Percentiles rank a stretch among this genome's conserved stretches.
Evolutionary conservation across 495 filamentous ascomycete species (phyloP).

Genomic region (Penicillium parvum): DNA sequence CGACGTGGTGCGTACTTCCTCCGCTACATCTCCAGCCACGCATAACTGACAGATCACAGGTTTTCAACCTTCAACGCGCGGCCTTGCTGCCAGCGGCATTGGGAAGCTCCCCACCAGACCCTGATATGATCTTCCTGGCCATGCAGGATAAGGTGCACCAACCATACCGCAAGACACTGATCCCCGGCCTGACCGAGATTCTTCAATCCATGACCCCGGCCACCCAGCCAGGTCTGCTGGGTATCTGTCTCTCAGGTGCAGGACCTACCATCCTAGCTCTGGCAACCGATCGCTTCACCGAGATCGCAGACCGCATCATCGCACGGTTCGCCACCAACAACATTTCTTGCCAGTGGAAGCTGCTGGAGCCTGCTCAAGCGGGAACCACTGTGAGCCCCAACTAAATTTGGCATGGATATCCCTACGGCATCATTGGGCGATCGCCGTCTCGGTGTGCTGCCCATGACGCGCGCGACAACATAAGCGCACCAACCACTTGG

Average conservation of each 20-base stretch:
- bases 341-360: conserved; percentile 79
- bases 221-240: conserved; percentile 80
- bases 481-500: conserved; percentile 1
- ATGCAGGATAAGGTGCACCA: conserved; percentile 99
- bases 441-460: too few relatives aligned
- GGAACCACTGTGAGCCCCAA: conserved; percentile 60
- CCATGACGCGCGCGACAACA: conserved; percentile 1
- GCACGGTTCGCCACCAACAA: conserved; percentile 57
- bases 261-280: conserved; percentile 92
- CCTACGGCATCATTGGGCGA: not conserved
- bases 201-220: conserved; percentile 79
- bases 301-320: conserved; percentile 76
- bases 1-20: conserved; percentile 67
- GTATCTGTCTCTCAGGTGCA: conserved; percentile 89
- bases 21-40: not conserved
- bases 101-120: conserved; percentile 82
- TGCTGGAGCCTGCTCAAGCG: conserved; percentile 81
- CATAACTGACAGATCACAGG: conserved; percentile 35
- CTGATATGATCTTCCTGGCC: conserved; percentile 86
- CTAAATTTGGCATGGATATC: conserved; percentile 14
- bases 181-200: conserved; percentile 88
- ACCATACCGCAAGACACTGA: conserved; percentile 81
- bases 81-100: conserved; percentile 82
- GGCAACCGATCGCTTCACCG: conserved; percentile 79
- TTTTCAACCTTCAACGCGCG: conserved; percentile 91